Evolutionary conservation across 805 yeast genomes (phyloP).

Genomic region (Metschnikowia dekortorum): DNA sequence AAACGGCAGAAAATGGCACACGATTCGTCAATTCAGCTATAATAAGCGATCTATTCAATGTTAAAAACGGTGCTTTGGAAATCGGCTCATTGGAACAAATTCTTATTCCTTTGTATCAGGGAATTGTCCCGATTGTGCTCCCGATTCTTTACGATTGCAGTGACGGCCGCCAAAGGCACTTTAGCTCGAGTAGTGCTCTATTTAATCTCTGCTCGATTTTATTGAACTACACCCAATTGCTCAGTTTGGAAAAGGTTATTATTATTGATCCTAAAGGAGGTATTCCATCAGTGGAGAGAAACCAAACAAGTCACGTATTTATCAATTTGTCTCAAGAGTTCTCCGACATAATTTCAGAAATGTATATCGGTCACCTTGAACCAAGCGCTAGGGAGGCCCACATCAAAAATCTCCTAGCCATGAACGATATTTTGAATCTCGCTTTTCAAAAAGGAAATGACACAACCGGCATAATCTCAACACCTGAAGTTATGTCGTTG

Average conservation of each 20-base stretch:
- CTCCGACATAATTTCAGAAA: slow-evolving; percentile 58
- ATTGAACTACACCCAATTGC: slow-evolving; percentile 24
- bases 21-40: slow-evolving; percentile 23
- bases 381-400: slow-evolving; percentile 50
- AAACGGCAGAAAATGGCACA: slow-evolving; percentile 18
- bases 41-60: slow-evolving; percentile 25
- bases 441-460: slow-evolving; percentile 45
- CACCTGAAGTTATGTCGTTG: slow-evolving; percentile 67
- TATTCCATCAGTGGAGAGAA: slow-evolving; percentile 79
- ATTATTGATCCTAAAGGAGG: slow-evolving; percentile 85
- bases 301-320: slow-evolving; percentile 78
- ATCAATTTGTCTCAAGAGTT: slow-evolving; percentile 83
- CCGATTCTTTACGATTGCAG: slow-evolving; percentile 42
- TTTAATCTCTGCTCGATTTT: slow-evolving; percentile 23
- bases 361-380: slow-evolving; percentile 52
- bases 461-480: slow-evolving; percentile 81
- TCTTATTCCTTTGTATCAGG: slow-evolving; percentile 39
- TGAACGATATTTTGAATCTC: slow-evolving; percentile 51
- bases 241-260: slow-evolving; percentile 76
- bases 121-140: slow-evolving; percentile 60
- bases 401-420: slow-evolving; percentile 58
- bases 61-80: slow-evolving; percentile 7
- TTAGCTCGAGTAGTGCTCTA: slow-evolving; percentile 23
- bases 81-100: slow-evolving; percentile 28
- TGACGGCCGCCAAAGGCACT: slow-evolving; percentile 23